A percentile compares a stretch with the other conserved stretches of the same genome.
Evolutionary conservation across 495 filamentous ascomycete genomes (phyloP).

Genomic region (Aspergillus haitiensis): DNA sequence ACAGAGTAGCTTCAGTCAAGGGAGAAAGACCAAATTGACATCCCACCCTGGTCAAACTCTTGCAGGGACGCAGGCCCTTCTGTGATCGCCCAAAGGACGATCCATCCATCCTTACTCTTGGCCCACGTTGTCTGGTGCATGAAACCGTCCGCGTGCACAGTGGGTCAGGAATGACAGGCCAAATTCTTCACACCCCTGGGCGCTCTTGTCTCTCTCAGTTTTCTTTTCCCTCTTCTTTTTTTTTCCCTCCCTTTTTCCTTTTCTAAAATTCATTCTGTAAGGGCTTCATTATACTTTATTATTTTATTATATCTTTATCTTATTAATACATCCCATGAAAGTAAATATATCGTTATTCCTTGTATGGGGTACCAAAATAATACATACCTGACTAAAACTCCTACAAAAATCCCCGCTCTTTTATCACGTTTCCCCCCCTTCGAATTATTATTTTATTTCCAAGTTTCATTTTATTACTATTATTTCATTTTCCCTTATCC

Average conservation of each 20-base stretch:
- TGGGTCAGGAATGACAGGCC: slow-evolving; percentile 47
- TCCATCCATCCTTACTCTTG: slow-evolving; percentile 35
- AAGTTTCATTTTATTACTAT: slow-evolving; percentile 21
- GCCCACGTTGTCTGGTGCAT: slow-evolving; percentile 50
- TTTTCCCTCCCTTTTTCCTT: slow-evolving; percentile 14
- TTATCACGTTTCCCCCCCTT: not conserved
- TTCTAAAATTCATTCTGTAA: slow-evolving; percentile 5
- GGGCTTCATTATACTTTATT: slow-evolving; percentile 1
- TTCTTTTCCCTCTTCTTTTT: slow-evolving; percentile 18
- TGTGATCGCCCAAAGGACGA: slow-evolving; percentile 32
- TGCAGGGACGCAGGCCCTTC: slow-evolving; percentile 25
- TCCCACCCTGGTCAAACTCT: slow-evolving; percentile 21
- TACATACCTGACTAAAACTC: slow-evolving; percentile 17
- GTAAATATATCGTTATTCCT: slow-evolving; percentile 1
- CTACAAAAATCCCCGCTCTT: slow-evolving; percentile 14
- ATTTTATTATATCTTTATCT: not conserved
- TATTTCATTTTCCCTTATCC: slow-evolving; percentile 26
- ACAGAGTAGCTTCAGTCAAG: not conserved
- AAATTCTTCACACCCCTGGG: slow-evolving; percentile 39
- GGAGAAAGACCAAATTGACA: slow-evolving; percentile 1
- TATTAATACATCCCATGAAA: slow-evolving; percentile 6
- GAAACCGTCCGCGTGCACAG: slow-evolving; percentile 48
- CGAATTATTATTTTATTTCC: slow-evolving; percentile 17
- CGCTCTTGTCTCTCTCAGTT: slow-evolving; percentile 2
- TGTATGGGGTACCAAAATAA: not conserved